A percentile compares a stretch with the other conserved stretches of the same genome.
These are phyloP conservation scores for Phytophthora colocasiae DNA, from an alignment of 352 stramenopile genomes.

Conservation along the genomic window DNA sequence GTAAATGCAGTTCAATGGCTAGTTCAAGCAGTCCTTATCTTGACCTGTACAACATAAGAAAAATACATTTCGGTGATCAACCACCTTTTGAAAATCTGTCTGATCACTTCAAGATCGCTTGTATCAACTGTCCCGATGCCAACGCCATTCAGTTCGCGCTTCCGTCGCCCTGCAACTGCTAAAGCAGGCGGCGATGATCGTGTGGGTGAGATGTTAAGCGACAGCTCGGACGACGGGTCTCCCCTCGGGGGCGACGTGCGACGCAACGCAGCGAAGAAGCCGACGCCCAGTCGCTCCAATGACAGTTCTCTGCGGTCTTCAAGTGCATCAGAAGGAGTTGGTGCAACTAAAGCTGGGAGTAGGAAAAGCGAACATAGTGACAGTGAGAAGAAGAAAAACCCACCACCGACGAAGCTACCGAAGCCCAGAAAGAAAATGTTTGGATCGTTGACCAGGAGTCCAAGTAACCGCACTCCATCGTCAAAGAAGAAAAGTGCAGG, in stretches of 20 bases:
- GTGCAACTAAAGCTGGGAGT: slow-evolving; percentile 6
- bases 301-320: slow-evolving; percentile 29
- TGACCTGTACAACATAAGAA: too few relatives aligned
- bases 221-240: slow-evolving; percentile 60
- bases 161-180: slow-evolving; percentile 31
- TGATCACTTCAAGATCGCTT: slow-evolving; percentile 18
- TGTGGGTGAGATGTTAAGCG: slow-evolving; percentile 66
- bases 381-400: slow-evolving; percentile 2
- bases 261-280: slow-evolving; percentile 18
- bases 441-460: slow-evolving; percentile 15
- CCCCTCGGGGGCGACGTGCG: slow-evolving; percentile 30
- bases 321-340: slow-evolving; percentile 20
- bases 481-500: slow-evolving; percentile 36
- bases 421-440: slow-evolving; percentile 28
- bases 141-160: slow-evolving; percentile 39
- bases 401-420: slow-evolving; percentile 7
- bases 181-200: slow-evolving; percentile 33
- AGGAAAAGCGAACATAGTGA: slow-evolving; percentile 11
- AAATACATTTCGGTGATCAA: slow-evolving; percentile 11
- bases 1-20: too few relatives aligned
- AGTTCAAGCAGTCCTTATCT: too few relatives aligned
- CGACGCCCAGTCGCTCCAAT: slow-evolving; percentile 15
- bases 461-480: slow-evolving; percentile 23
- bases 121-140: slow-evolving; percentile 5
- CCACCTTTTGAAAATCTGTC: background rate